Conservation (phyloP, 129 eudicot genomes). For the Smallanthus sonchifolius region DNA sequence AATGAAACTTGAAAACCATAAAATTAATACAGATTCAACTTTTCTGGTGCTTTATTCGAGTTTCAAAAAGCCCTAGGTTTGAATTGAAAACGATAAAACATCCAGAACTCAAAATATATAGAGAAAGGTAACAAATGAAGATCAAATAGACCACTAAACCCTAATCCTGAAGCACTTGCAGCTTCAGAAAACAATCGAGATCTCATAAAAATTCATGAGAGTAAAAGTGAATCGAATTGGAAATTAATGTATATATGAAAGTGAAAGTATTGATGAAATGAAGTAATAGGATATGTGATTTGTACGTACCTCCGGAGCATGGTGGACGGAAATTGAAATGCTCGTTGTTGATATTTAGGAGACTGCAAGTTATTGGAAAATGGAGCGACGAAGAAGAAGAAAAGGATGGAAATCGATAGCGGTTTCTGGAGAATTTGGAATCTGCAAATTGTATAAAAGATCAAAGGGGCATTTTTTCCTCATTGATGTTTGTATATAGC, state of each 20-base stretch:
- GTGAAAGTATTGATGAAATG: not conserved
- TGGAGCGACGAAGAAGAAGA: not conserved
- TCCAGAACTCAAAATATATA: not conserved
- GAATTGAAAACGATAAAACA: not conserved
- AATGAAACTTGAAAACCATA: not conserved
- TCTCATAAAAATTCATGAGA: not conserved
- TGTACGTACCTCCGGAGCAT: constrained; percentile 50
- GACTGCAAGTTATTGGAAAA: not conserved
- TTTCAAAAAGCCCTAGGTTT: not conserved
- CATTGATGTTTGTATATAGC: no score
- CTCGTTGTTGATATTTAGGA: not conserved
- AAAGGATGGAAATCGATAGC: constrained; percentile 4
- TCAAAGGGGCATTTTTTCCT: no score
- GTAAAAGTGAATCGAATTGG: not conserved
- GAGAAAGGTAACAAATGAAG: not conserved
- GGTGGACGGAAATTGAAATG: constrained; percentile 24
- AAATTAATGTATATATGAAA: not conserved
- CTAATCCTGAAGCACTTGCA: constrained; percentile 6
- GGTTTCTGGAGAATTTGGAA: not conserved
- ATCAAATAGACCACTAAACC: constrained; percentile 21
- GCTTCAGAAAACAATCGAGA: not conserved
- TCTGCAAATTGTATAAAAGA: no score
- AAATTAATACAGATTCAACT: not conserved
- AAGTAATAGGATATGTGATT: not conserved
- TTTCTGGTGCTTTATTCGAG: not conserved